Evolutionary conservation across 2,329 filamentous ascomycete species (phyloP).

Genomic region (Juglanconis oblonga): DNA sequence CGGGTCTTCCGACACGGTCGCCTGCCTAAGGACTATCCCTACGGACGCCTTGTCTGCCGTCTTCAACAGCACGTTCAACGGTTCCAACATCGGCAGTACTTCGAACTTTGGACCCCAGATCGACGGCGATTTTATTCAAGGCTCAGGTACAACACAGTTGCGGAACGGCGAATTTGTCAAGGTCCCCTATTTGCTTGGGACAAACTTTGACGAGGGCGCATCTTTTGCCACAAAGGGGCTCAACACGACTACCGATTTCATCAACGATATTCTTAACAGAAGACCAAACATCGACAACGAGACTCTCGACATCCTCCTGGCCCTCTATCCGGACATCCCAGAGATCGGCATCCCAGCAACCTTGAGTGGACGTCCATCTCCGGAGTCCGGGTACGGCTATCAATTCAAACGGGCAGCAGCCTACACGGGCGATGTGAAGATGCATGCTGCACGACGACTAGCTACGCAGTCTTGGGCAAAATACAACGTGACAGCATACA

Average conservation of each 20-base stretch:
- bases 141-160: not conserved
- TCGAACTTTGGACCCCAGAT: slow-evolving; percentile 3
- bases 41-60: not conserved
- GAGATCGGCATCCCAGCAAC: slow-evolving; percentile 8
- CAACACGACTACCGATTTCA: slow-evolving; percentile 7
- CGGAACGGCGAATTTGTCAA: not conserved
- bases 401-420: slow-evolving; percentile 10
- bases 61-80: slow-evolving; percentile 17
- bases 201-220: slow-evolving; percentile 9
- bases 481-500: slow-evolving; percentile 23
- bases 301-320: not conserved
- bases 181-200: slow-evolving; percentile 7
- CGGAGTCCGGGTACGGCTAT: not conserved
- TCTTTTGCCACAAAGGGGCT: not conserved
- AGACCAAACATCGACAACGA: not conserved
- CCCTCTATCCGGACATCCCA: slow-evolving; percentile 11
- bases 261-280: not conserved
- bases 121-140: slow-evolving; percentile 13
- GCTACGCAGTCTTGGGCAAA: slow-evolving; percentile 46
- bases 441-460: slow-evolving; percentile 44
- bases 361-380: slow-evolving; percentile 1
- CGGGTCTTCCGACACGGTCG: not conserved
- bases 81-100: not conserved
- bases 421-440: not conserved
- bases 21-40: slow-evolving; percentile 13